phyloP scores from a whole-genome alignment of 2,329 filamentous ascomycete species.

The Cyanodermella asteris region DNA sequence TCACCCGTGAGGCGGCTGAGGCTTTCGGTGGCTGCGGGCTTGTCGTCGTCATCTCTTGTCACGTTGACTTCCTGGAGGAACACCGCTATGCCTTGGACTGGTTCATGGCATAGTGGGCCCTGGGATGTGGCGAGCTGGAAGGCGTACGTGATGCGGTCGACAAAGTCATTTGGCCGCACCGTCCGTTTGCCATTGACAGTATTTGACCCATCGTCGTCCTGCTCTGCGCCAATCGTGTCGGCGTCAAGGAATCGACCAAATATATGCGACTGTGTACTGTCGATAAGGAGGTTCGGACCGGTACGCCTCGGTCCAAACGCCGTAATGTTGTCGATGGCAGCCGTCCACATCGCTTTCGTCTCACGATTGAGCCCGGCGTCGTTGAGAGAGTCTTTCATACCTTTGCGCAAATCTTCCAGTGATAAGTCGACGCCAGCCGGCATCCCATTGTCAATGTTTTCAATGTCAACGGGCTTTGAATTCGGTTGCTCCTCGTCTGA shows the following conservation, averaged over 20 bases:
- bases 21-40: slow-evolving; percentile 37
- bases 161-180: slow-evolving; percentile 47
- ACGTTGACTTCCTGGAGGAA: slow-evolving; percentile 63
- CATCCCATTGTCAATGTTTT: slow-evolving; percentile 11
- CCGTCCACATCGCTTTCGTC: slow-evolving; percentile 59
- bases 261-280: slow-evolving; percentile 61
- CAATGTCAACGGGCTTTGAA: slow-evolving; percentile 8
- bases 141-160: slow-evolving; percentile 77
- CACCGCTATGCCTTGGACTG: slow-evolving; percentile 79
- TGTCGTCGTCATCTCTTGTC: slow-evolving; percentile 20
- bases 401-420: slow-evolving; percentile 51
- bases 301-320: slow-evolving; percentile 71
- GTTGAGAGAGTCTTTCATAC: slow-evolving; percentile 47
- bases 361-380: too few relatives aligned
- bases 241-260: too few relatives aligned
- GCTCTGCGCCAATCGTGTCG: too few relatives aligned
- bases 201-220: too few relatives aligned
- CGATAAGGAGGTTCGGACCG: slow-evolving; percentile 77
- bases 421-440: slow-evolving; percentile 40
- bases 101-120: slow-evolving; percentile 79
- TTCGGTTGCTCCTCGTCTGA: slow-evolving; percentile 15
- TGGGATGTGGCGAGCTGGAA: slow-evolving; percentile 84
- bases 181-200: not conserved
- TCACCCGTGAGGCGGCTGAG: slow-evolving; percentile 74
- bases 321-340: slow-evolving; percentile 57